Conservation (phyloP, 2,329 filamentous ascomycete genomes). For the Fusarium palustre region DNA sequence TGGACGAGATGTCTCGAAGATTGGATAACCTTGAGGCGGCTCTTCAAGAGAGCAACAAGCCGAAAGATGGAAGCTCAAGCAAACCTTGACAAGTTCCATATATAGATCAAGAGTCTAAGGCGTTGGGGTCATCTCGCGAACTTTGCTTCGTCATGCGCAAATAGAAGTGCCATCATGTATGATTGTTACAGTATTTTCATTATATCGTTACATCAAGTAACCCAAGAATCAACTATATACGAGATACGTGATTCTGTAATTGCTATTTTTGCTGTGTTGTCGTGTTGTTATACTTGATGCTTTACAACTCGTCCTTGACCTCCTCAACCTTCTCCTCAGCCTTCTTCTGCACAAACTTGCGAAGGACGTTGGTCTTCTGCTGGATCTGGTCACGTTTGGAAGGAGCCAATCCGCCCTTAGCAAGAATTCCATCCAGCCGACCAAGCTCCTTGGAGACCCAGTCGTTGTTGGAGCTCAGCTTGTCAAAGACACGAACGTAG, state of each 20-base stretch:
- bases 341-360: slow-evolving; percentile 76
- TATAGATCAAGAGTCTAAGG: slow-evolving; percentile 11
- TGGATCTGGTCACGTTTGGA: slow-evolving; percentile 91
- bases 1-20: slow-evolving; percentile 93
- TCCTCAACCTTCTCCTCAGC: slow-evolving; percentile 72
- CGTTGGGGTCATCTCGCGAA: slow-evolving; percentile 33
- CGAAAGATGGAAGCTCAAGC: slow-evolving; percentile 55
- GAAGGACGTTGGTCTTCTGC: slow-evolving; percentile 87
- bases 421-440: slow-evolving; percentile 81
- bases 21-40: slow-evolving; percentile 85
- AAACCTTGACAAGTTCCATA: slow-evolving; percentile 47
- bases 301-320: slow-evolving; percentile 57
- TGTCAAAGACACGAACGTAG: slow-evolving; percentile 91
- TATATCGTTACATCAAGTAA: slow-evolving; percentile 34
- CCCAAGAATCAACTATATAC: slow-evolving; percentile 40
- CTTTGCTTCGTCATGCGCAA: slow-evolving; percentile 21
- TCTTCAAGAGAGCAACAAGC: slow-evolving; percentile 67
- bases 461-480: slow-evolving; percentile 79
- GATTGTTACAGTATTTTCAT: slow-evolving; percentile 27
- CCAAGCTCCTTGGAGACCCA: slow-evolving; percentile 89
- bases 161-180: slow-evolving; percentile 22
- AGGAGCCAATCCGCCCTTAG: slow-evolving; percentile 86
- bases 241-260: slow-evolving; percentile 25
- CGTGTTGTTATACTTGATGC: slow-evolving; percentile 3
- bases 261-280: slow-evolving; percentile 21